Evolutionary conservation across 2,329 filamentous ascomycete species (phyloP), one percentile per base, ranked within the genome.

Genomic region (Knufia petricola): DNA sequence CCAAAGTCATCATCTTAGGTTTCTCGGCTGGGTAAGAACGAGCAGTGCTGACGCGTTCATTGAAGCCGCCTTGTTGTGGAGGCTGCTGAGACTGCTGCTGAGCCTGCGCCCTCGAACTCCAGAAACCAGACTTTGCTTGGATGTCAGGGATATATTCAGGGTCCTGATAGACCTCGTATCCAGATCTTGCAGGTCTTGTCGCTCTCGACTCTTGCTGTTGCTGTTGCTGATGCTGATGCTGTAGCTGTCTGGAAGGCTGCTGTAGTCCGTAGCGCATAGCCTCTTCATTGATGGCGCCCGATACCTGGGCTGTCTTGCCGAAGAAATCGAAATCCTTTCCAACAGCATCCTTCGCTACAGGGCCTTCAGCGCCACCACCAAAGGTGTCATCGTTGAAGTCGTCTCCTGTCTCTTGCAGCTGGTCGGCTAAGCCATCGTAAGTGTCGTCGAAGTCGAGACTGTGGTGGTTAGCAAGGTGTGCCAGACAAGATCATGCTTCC

Each of bases 241-340:
- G n/a, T n/a, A n/a, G n/a, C n/a, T n/a, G 58, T 13, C 63, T 65
- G 13, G 62, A 55, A 24, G 64, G 62, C 15, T 64, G 52, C 55
- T 90, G 82, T 46, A 88, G 82, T 59, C 78, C 79, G 67, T 83
- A 95, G 50, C 88, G 82, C 60, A 88, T 73, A 63, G 95, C 86
- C 69, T 96, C 92, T 66, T 96, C 88, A 56, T 87, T 85, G 58
- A 98, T 85, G 30, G 84, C 88, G 68, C 82, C 77, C 17, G 88
- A 77, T 34, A 95, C 85, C 66, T 89, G 81, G 50, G 89, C 89
- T 4, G 92, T 98, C 61, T 86, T 82, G 34, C 89, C 89, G 56
- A 94, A 94, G 69, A 96, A 98, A 66, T 98, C 92, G 61, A 96
- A 96, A 66, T 98, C 90, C 64, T 86, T 94, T 62, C 89, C 89